phyloP scores from a whole-genome alignment of 371 early-diverging fungal species.

The Zychaea mexicana region DNA sequence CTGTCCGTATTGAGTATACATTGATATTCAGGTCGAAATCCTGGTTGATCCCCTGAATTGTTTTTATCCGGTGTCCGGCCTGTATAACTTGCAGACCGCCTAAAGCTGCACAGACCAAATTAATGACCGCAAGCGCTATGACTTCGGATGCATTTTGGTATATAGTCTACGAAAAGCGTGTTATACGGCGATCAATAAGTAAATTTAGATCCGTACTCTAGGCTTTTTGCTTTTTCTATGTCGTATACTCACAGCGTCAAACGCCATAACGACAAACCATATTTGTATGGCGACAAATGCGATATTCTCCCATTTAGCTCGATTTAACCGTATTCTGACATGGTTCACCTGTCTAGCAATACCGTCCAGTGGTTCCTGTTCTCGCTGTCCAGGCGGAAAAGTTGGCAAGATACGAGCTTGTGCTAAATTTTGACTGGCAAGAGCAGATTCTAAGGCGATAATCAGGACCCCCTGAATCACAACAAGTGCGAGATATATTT shows the following conservation, averaged over 20 bases:
- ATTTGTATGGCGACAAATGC: constrained; percentile 46
- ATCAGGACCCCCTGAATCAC: constrained; percentile 44
- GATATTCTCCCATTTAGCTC: constrained; percentile 52
- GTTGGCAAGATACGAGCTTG: constrained; percentile 22
- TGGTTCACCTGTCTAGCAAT: not conserved
- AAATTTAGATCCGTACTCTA: not conserved
- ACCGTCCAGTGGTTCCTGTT: not conserved
- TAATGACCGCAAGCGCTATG: constrained; percentile 37
- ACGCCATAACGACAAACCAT: constrained; percentile 50
- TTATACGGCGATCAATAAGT: not conserved
- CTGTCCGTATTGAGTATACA: constrained; percentile 26
- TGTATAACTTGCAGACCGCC: constrained; percentile 45
- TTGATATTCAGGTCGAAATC: constrained; percentile 6
- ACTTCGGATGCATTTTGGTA: constrained; percentile 47
- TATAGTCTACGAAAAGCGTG: constrained; percentile 26
- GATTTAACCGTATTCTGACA: constrained; percentile 33
- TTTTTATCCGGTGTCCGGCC: constrained; percentile 31
- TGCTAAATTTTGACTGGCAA: constrained; percentile 38
- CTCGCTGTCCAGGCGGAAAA: too few relatives aligned
- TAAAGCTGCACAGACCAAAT: constrained; percentile 38
- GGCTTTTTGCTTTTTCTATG: not conserved
- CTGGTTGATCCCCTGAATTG: not conserved
- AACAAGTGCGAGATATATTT: constrained; percentile 33
- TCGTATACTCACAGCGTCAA: constrained; percentile 46
- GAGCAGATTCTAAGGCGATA: constrained; percentile 31